Evolutionary conservation across 1,139 yeast genomes (phyloP), one percentile per base, ranked within the genome.

Genomic region (Pneumocystis carinii): DNA sequence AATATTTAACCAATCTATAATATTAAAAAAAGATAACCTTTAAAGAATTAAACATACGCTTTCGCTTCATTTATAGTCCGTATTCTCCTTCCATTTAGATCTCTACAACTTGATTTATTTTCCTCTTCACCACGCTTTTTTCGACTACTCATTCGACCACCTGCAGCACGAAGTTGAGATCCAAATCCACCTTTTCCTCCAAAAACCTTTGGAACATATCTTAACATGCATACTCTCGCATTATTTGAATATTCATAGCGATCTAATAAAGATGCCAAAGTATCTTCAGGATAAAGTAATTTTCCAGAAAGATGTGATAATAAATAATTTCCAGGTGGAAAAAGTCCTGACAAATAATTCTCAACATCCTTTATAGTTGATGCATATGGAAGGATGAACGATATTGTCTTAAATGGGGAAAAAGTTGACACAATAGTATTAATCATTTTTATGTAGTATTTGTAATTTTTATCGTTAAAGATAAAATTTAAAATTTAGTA

Each of bases 111-210:
- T 24, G 27, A 68, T 69, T 36, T 65, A 67, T 29, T 62, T 65
- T 12, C 67, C 66, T 39, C 68, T 66, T 35, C 69, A 69, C 63
- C 71, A 70, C 62, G 66, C 67, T 63, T 70, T 71, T 15, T 71
- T 66, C n/a, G 71, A 17, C 55, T 48, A 4, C 55, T 69, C 77
- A 74, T 75, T 19, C 72, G 69, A 12, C 75, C 74, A 3, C 78
- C 80, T 61, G 75, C 76, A 2, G 77, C 76, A 53, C 75, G 73
- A 62, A 79, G 70, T 69, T 75, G 72, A 32, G 78, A 73, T 0
- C 81, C 82, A 70, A 79, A 78, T 2, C 82, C 83, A 42, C 83
- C 83, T 70, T 79, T 79, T 29, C 83, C 83, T 17, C 83, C 82
- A 62, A 76, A 73, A 59, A 78, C 32, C n/a, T n/a, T 48, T 19